Evolutionary conservation across 148 eudicot species (phyloP).

Genomic region (Linanthus parryae): DNA sequence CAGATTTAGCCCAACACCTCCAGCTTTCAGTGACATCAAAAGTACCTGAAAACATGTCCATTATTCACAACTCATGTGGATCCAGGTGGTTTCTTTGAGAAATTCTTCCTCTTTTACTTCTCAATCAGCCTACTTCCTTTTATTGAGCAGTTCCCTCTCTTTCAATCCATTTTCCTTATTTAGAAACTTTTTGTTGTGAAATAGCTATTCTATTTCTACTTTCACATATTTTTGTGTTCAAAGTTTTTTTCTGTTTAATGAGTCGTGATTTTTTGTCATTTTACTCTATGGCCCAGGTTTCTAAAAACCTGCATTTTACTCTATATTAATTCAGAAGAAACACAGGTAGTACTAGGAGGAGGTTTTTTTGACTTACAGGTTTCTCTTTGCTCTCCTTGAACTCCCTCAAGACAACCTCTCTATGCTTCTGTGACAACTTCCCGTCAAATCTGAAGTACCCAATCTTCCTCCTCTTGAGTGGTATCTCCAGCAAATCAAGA

Average conservation of each 20-base stretch:
- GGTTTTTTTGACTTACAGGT: conserved; percentile 22
- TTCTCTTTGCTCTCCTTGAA: conserved; percentile 47
- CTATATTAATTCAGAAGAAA: neutral
- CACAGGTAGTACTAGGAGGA: neutral
- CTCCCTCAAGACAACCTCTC: conserved; percentile 50
- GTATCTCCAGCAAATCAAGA: conserved; percentile 56
- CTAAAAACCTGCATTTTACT: neutral
- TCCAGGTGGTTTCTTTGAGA: no score
- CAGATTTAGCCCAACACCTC: conserved; percentile 67
- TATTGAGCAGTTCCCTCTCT: no score
- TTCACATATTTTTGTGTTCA: no score
- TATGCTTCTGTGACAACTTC: conserved; percentile 37
- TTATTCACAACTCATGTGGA: no score
- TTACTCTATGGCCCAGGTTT: no score
- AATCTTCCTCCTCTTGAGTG: conserved; percentile 34
- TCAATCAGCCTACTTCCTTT: no score
- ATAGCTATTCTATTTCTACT: no score
- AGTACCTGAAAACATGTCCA: conserved; percentile 38
- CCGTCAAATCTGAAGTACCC: conserved; percentile 65
- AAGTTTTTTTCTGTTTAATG: no score
- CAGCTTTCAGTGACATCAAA: conserved; percentile 61
- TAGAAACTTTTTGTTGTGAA: no score
- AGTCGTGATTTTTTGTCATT: no score
- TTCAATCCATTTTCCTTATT: no score
- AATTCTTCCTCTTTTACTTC: no score